phyloP scores from a whole-genome alignment of 176 grass and related monocot genomes.

The Cocos nucifera region DNA sequence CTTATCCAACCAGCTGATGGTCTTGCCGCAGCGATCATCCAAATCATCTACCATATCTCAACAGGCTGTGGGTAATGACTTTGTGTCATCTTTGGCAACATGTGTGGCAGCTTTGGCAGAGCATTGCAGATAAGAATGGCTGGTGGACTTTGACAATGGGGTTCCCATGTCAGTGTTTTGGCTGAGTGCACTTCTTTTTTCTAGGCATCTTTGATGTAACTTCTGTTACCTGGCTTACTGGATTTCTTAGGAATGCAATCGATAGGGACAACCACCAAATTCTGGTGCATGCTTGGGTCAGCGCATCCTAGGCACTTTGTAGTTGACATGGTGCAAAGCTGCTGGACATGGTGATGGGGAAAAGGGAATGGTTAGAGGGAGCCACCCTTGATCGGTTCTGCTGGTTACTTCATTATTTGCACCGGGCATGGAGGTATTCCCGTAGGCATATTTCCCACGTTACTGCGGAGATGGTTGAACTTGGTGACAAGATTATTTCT shows the following conservation, averaged over 20 bases:
- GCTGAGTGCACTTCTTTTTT: slow-evolving; percentile 42
- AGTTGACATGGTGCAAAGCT: too few species aligned
- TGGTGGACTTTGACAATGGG: neutral
- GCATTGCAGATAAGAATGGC: slow-evolving; percentile 18
- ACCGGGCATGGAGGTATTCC: slow-evolving; percentile 51
- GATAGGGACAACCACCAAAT: too few species aligned
- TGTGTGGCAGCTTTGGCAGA: slow-evolving; percentile 31
- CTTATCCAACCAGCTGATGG: slow-evolving; percentile 77
- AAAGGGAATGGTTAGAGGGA: slow-evolving; percentile 47
- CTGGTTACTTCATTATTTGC: slow-evolving; percentile 30
- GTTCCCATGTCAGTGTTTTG: slow-evolving; percentile 63
- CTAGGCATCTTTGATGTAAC: too few species aligned
- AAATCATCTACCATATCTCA: slow-evolving; percentile 97
- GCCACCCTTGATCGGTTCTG: slow-evolving; percentile 36
- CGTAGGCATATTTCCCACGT: slow-evolving; percentile 45
- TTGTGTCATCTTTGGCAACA: slow-evolving; percentile 9
- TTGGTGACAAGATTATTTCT: too few species aligned
- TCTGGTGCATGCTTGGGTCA: too few species aligned
- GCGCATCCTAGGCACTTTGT: too few species aligned
- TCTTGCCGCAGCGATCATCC: slow-evolving; percentile 80
- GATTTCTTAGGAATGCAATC: too few species aligned
- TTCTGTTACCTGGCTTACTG: too few species aligned
- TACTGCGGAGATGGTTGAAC: too few species aligned
- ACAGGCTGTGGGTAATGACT: slow-evolving; percentile 35
- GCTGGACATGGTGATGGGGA: slow-evolving; percentile 20